Evolutionary conservation across 352 stramenopile genomes (phyloP), one percentile per base, ranked within the genome.

Genomic region (Phytophthora europaea): DNA sequence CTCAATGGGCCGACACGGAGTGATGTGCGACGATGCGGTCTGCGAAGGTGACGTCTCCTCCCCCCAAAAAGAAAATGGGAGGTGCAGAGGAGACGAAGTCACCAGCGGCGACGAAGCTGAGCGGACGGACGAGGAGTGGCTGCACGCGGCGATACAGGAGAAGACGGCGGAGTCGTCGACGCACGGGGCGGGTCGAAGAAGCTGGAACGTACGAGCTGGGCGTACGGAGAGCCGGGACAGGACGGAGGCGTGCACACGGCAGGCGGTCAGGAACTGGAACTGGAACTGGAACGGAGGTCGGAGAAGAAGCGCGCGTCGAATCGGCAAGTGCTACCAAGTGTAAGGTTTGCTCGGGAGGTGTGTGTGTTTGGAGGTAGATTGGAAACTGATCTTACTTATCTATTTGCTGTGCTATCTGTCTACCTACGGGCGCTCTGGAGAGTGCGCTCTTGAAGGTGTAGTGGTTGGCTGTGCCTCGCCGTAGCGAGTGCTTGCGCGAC

Each of bases 251-350:
- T 9, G 31, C 23, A 43, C 52, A 23, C 52, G 6, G 22, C 10
- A 10, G 23, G n/a, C 52, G 28, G 26, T 31, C 3, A 4, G 28
- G 52, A 23, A 59, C 52, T 38, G 52, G 23, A 59, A 59, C 31
- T 59, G 23, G 52, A 59, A 22, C n/a, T n/a, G n/a, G n/a, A n/a
- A n/a, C 28, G 52, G 13, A 43, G 36, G 36, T 43, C 7, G 36
- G 36, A 43, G 36, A 43, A 10, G 43, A 59, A 59, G 52, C 52
- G 52, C n/a, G 52, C 52, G 52, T 47, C 16, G 31, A 26, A n/a
- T 51, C 16, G 20, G 23, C 9, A 59, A 59, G 52, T 59, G 28
- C 52, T 45, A 36, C 59, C 45, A 57, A 65, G 31, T 51, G 36
- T 43, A 6, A 31, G 26, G 26, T 43, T 43, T 10, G 36, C 13